Conservation (phyloP, 805 yeast genomes). For the Torulaspora microellipsoides region DNA sequence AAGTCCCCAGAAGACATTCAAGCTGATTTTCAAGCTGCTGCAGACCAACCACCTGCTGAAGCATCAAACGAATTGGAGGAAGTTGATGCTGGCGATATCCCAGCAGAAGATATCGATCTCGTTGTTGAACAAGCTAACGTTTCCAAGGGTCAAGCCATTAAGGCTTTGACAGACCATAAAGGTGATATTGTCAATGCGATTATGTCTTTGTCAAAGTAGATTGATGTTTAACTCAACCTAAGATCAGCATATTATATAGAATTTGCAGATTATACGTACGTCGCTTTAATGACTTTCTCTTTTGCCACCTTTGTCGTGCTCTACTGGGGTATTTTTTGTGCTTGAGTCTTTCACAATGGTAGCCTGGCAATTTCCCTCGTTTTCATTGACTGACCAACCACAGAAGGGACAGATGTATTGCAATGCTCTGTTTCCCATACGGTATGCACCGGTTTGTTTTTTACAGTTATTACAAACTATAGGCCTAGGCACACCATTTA, state of each 20-base stretch:
- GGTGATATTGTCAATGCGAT: conserved; percentile 96
- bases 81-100: conserved; percentile 82
- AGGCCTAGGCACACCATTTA: conserved; percentile 13
- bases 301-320: conserved; percentile 1
- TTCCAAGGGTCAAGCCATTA: conserved; percentile 84
- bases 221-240: conserved; percentile 1
- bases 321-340: background rate
- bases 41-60: conserved; percentile 42
- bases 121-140: conserved; percentile 89
- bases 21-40: conserved; percentile 72
- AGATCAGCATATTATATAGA: conserved; percentile 1
- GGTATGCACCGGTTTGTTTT: conserved; percentile 24
- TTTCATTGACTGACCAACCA: conserved; percentile 14
- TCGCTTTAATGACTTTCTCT: conserved; percentile 1
- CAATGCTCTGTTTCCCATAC: conserved; percentile 20
- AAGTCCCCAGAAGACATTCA: conserved; percentile 74
- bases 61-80: conserved; percentile 55
- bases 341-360: background rate
- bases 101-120: conserved; percentile 74
- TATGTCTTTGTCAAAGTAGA: conserved; percentile 59
- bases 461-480: conserved; percentile 27
- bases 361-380: background rate
- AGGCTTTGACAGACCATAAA: conserved; percentile 81
- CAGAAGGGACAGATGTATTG: conserved; percentile 30
- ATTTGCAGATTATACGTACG: background rate